These are phyloP conservation scores for Mycena maculata DNA, from an alignment of 768 basidiomycete genomes.

Conservation along the genomic window DNA sequence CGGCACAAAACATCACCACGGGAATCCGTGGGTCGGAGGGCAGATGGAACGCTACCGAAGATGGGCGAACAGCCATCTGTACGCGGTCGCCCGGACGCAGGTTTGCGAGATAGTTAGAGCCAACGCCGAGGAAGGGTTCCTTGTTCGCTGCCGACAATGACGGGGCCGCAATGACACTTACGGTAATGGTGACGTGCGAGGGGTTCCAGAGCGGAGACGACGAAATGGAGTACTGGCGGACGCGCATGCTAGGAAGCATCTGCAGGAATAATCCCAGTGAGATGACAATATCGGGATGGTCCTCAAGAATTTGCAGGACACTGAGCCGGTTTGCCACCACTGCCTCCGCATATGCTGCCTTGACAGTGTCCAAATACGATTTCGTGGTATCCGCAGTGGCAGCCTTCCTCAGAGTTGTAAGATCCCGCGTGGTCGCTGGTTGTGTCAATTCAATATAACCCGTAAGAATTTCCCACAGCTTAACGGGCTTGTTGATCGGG, in stretches of 20 bases:
- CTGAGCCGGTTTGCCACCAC: slow-evolving; percentile 50
- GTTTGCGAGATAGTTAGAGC: slow-evolving; percentile 54
- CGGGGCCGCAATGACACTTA: slow-evolving; percentile 50
- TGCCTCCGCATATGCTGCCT: slow-evolving; percentile 44
- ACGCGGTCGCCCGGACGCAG: slow-evolving; percentile 53
- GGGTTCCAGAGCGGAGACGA: slow-evolving; percentile 59
- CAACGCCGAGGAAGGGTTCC: slow-evolving; percentile 55
- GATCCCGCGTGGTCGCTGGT: slow-evolving; percentile 55
- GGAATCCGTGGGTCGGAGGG: slow-evolving; percentile 36
- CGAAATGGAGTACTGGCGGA: slow-evolving; percentile 62
- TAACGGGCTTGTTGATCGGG: slow-evolving; percentile 51
- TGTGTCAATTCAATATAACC: slow-evolving; percentile 62
- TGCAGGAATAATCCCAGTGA: slow-evolving; percentile 50
- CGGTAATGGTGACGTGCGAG: slow-evolving; percentile 52
- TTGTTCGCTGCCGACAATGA: slow-evolving; percentile 31
- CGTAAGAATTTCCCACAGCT: slow-evolving; percentile 48
- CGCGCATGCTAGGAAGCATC: slow-evolving; percentile 57
- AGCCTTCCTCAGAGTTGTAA: slow-evolving; percentile 45
- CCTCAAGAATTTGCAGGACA: slow-evolving; percentile 56
- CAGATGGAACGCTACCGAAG: slow-evolving; percentile 54
- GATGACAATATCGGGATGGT: slow-evolving; percentile 47
- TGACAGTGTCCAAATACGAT: slow-evolving; percentile 42
- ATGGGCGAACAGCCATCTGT: slow-evolving; percentile 53
- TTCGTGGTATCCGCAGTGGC: slow-evolving; percentile 39
- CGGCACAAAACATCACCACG: slow-evolving; percentile 55